Percentiles rank a stretch among this genome's conserved stretches.
These are phyloP conservation scores for Pyricularia sp. DNA, from an alignment of 2,329 filamentous ascomycete species.

Conservation along the genomic window DNA sequence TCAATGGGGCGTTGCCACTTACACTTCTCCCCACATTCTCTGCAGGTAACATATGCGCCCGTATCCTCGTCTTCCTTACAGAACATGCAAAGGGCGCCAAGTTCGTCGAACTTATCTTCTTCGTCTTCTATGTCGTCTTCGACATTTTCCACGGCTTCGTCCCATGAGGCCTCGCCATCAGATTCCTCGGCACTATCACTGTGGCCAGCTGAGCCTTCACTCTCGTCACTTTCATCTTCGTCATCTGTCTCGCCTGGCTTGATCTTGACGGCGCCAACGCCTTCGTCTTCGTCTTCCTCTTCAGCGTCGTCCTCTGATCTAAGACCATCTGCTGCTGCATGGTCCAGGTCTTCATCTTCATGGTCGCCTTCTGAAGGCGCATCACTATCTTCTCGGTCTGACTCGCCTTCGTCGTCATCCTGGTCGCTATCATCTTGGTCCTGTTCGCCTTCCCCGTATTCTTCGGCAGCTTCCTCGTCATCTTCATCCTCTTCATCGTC, in stretches of 20 bases:
- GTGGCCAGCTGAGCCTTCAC: slow-evolving; percentile 25
- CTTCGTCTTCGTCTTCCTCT: slow-evolving; percentile 37
- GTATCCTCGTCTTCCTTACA: slow-evolving; percentile 72
- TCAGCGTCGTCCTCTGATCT: slow-evolving; percentile 16
- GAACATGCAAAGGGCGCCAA: slow-evolving; percentile 51
- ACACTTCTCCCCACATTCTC: slow-evolving; percentile 72
- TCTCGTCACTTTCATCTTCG: slow-evolving; percentile 25
- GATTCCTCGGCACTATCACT: slow-evolving; percentile 41
- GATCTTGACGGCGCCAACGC: slow-evolving; percentile 44
- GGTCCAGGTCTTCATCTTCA: slow-evolving; percentile 23
- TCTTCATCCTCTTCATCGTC: slow-evolving; percentile 16
- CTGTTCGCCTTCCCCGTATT: slow-evolving; percentile 14
- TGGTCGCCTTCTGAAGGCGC: slow-evolving; percentile 13
- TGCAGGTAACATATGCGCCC: slow-evolving; percentile 65
- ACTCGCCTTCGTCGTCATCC: slow-evolving; percentile 14
- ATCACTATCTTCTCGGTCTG: slow-evolving; percentile 10
- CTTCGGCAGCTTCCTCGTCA: slow-evolving; percentile 18
- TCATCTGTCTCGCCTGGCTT: slow-evolving; percentile 37
- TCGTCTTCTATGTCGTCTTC: slow-evolving; percentile 38
- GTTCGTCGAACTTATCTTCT: slow-evolving; percentile 39
- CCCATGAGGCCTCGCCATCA: slow-evolving; percentile 42
- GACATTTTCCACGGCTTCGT: slow-evolving; percentile 41
- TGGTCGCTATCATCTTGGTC: slow-evolving; percentile 17
- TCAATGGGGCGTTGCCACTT: slow-evolving; percentile 24
- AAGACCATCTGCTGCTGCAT: neutral